Conservation (phyloP, 1,284 basidiomycete species). For the Marasmius tenuissimus region DNA sequence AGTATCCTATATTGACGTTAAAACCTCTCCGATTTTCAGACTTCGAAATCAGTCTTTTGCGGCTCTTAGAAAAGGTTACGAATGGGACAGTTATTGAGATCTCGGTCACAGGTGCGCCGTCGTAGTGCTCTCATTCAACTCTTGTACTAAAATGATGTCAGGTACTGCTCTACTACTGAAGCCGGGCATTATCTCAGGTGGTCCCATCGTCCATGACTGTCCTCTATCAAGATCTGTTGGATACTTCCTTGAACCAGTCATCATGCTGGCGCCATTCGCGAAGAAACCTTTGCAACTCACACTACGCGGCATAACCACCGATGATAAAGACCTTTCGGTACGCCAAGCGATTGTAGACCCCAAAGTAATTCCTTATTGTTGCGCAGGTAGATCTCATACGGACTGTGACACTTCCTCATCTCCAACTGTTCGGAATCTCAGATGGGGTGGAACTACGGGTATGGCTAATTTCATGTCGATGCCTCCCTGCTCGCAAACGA, state of each 20-base stretch:
- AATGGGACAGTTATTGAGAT: slow-evolving; percentile 98
- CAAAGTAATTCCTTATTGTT: slow-evolving; percentile 11
- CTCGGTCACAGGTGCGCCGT: slow-evolving; percentile 80
- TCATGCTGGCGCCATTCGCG: slow-evolving; percentile 91
- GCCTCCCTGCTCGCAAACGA: neutral
- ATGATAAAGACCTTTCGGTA: slow-evolving; percentile 86
- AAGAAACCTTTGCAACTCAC: slow-evolving; percentile 87
- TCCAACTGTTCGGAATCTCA: slow-evolving; percentile 87
- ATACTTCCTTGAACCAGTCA: slow-evolving; percentile 91
- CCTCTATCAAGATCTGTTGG: slow-evolving; percentile 86
- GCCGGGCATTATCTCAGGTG: slow-evolving; percentile 91
- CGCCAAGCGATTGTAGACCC: slow-evolving; percentile 23
- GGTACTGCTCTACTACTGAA: slow-evolving; percentile 90
- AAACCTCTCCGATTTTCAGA: slow-evolving; percentile 45
- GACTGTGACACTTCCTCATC: slow-evolving; percentile 90
- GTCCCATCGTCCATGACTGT: slow-evolving; percentile 83
- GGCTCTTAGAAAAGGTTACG: slow-evolving; percentile 89
- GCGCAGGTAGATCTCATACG: slow-evolving; percentile 85
- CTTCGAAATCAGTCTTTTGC: slow-evolving; percentile 90
- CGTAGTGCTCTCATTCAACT: neutral
- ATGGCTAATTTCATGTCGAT: slow-evolving; percentile 18
- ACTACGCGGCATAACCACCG: slow-evolving; percentile 88
- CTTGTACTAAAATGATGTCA: slow-evolving; percentile 27
- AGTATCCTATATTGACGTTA: slow-evolving; percentile 1
- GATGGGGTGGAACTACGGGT: slow-evolving; percentile 87